Base-by-base conservation (phyloP, 1,139 yeast species). In the Kurtzmaniella natalensis region DNA sequence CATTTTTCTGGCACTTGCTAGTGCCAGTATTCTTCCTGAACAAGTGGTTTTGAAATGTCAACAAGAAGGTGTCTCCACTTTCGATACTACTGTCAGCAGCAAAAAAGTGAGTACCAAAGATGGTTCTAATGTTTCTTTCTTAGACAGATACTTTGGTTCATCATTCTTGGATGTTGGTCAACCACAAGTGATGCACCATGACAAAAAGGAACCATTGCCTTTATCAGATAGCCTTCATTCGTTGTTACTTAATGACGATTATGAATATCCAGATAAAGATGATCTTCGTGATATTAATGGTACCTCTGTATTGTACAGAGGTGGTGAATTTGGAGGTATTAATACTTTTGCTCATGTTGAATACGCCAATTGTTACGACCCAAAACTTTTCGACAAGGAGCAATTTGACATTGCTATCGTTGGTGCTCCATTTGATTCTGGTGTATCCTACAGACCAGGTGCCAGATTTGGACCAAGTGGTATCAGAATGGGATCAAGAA, bases 321-420 rank as follows among this genome's bases (percentile, higher is more conserved):
- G 67, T 37, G 64, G 62, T 38, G 61, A 59, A 18, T 57, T 51
- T 37, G 52, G 59, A 1, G 68, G 69, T 2, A 51, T 61, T 28
- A 57, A 59, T 10, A 53, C 68, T 1, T 64, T 59, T 48, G 70
- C 65, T 5, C 69, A 62, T 37, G 45, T 60, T 18, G 65, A 65
- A 3, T 39, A 43, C 17, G 34, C 43, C 21, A 41, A 55, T 10
- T 64, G 69, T 36, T 61, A 59, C 33, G 47, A 43, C 15, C 43
- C 49, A 2, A 43, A 47, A 7, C 53, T 56, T 34, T 43, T 36
- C 24, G 47, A 44, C 9, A 34, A 37, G 22, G 41, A 39, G 30
- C 25, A 36, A 7, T 47, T 56, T 28, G 62, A 57, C 39, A 51
- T 57, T 20, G 62, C 61, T 9, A 47, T 57, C 18, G 53, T 57